A percentile compares a stretch with the other conserved stretches of the same genome.
Evolutionary conservation across 148 eudicot species (phyloP).

Genomic region (Agrostemma githago): DNA sequence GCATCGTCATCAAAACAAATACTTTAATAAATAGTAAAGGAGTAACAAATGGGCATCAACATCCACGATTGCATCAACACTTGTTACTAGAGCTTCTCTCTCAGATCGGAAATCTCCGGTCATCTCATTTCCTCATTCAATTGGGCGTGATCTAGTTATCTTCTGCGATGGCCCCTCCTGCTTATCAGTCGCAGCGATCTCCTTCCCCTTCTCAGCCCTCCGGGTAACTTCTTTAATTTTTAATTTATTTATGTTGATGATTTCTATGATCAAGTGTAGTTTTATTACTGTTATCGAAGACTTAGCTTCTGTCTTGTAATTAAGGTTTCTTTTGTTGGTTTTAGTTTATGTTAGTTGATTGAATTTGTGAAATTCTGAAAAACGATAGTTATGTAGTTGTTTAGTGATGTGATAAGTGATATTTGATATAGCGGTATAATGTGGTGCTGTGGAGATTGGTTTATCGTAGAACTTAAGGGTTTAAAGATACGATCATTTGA

Average conservation of each 20-base stretch:
- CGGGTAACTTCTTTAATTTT: conserved; percentile 42
- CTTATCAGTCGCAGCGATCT: conserved; percentile 64
- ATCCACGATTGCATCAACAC: too few relatives aligned
- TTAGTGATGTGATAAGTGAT: not conserved
- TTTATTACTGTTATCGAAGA: not conserved
- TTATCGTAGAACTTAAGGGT: not conserved
- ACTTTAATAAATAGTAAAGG: too few relatives aligned
- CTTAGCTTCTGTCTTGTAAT: not conserved
- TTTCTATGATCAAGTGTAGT: not conserved
- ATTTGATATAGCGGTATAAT: not conserved
- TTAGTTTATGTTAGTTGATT: not conserved
- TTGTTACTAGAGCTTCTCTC: too few relatives aligned
- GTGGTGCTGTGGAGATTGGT: not conserved
- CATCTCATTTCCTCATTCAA: not conserved
- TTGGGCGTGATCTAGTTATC: not conserved
- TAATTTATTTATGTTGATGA: not conserved
- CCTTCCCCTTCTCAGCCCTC: conserved; percentile 95
- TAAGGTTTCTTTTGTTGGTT: not conserved
- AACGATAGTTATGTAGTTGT: not conserved
- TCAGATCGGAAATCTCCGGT: too few relatives aligned
- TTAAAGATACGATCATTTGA: not conserved
- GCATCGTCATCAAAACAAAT: too few relatives aligned
- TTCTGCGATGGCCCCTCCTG: conserved; percentile 71
- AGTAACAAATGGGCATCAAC: too few relatives aligned
- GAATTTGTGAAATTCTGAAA: not conserved